Conservation (phyloP, 2,329 filamentous ascomycete genomes). For the Alternaria brassicicola region DNA sequence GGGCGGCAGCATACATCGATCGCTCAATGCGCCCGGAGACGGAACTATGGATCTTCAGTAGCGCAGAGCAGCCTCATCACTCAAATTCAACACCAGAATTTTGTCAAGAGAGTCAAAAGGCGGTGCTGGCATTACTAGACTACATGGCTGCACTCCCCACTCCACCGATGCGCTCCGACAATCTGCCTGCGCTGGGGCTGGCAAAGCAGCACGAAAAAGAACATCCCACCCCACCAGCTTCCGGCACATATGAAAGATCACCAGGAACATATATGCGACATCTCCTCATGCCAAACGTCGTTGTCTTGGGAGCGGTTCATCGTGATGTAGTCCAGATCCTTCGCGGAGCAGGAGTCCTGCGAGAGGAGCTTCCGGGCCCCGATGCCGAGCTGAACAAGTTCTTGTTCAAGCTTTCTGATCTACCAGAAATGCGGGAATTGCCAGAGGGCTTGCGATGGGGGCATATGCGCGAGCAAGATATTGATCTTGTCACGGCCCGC, state of each 20-base stretch:
- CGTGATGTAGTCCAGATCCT: conserved; percentile 35
- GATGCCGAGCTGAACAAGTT: conserved; percentile 59
- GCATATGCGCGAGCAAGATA: conserved; percentile 58
- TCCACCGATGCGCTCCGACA: conserved; percentile 37
- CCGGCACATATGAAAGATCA: conserved; percentile 24
- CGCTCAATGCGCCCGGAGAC: conserved; percentile 66
- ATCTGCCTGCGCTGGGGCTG: conserved; percentile 29
- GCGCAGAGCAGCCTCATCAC: conserved; percentile 35
- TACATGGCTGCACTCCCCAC: conserved; percentile 36
- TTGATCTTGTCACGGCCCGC: conserved; percentile 57
- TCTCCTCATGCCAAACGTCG: conserved; percentile 42
- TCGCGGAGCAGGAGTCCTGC: conserved; percentile 27
- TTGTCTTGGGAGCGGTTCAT: conserved; percentile 55
- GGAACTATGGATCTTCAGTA: conserved; percentile 66
- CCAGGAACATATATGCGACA: conserved; percentile 41
- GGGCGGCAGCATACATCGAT: conserved; percentile 67
- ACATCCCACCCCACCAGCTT: conserved; percentile 28
- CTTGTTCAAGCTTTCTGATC: conserved; percentile 57
- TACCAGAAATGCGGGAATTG: conserved; percentile 52
- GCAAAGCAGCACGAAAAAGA: conserved; percentile 39
- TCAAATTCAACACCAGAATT: conserved; percentile 14
- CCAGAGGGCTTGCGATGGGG: conserved; percentile 64
- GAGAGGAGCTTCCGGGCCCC: conserved; percentile 39
- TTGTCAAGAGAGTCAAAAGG: conserved; percentile 37
- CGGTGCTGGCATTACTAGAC: conserved; percentile 37